phyloP scores from a whole-genome alignment of 805 yeast species.

The Myxozyma udenii region DNA sequence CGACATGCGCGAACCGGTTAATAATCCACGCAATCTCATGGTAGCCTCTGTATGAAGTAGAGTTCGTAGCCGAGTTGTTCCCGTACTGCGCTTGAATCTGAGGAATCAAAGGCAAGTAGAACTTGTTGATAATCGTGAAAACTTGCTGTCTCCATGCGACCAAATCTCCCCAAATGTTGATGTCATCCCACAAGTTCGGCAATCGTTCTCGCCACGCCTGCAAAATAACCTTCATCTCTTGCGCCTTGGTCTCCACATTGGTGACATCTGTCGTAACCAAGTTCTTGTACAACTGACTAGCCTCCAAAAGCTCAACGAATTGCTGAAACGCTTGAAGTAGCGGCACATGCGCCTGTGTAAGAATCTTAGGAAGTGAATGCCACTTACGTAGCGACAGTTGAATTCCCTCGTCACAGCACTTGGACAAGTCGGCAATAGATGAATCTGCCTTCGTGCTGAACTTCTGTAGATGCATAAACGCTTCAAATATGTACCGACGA shows the following conservation, averaged over 20 bases:
- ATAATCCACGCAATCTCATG: slow-evolving; percentile 99
- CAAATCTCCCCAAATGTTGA: slow-evolving; percentile 94
- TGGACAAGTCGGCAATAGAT: slow-evolving; percentile 76
- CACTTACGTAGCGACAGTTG: slow-evolving; percentile 88
- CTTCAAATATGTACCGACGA: slow-evolving; percentile 90
- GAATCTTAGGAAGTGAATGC: slow-evolving; percentile 76
- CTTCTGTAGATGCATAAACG: slow-evolving; percentile 88
- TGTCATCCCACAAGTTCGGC: slow-evolving; percentile 97
- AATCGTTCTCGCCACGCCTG: slow-evolving; percentile 98
- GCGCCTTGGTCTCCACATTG: slow-evolving; percentile 87
- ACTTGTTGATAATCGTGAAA: slow-evolving; percentile 90
- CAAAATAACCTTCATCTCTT: slow-evolving; percentile 87
- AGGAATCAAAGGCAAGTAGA: slow-evolving; percentile 88
- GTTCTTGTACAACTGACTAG: slow-evolving; percentile 87
- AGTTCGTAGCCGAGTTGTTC: slow-evolving; percentile 58
- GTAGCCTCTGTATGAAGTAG: slow-evolving; percentile 95
- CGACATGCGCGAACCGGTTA: slow-evolving; percentile 96
- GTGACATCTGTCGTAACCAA: slow-evolving; percentile 86
- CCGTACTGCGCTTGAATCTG: slow-evolving; percentile 62
- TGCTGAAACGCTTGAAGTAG: slow-evolving; percentile 93
- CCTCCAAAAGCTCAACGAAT: slow-evolving; percentile 95
- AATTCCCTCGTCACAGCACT: slow-evolving; percentile 91
- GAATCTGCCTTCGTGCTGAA: slow-evolving; percentile 82
- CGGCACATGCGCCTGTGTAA: slow-evolving; percentile 82
- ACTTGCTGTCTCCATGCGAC: slow-evolving; percentile 99